These are phyloP conservation scores for Fraxinus quadrangulata DNA, from an alignment of 257 asterid genomes.

Conservation along the genomic window DNA sequence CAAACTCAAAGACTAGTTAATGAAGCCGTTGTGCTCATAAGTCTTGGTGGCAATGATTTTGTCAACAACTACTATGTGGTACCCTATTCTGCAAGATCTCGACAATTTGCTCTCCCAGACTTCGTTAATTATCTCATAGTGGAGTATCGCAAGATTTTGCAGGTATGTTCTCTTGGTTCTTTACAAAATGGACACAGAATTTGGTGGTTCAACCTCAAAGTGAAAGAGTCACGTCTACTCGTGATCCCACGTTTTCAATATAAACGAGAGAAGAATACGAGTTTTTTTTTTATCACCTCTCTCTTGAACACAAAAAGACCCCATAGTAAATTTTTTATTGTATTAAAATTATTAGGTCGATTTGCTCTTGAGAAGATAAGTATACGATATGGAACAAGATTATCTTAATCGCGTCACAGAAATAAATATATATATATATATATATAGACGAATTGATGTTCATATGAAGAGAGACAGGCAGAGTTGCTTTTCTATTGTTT, in stretches of 20 bases:
- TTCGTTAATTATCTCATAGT: slow-evolving; percentile 63
- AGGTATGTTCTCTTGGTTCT: slow-evolving; percentile 34
- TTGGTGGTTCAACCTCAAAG: background rate
- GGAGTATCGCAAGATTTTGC: slow-evolving; percentile 66
- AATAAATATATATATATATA: too few relatives aligned
- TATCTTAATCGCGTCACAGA: too few relatives aligned
- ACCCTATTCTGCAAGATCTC: slow-evolving; percentile 78
- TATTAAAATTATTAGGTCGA: background rate
- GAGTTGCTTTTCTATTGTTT: background rate
- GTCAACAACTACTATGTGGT: slow-evolving; percentile 87
- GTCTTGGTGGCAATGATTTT: slow-evolving; percentile 89
- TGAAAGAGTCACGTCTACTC: background rate
- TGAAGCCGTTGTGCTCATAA: slow-evolving; percentile 72
- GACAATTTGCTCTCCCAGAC: slow-evolving; percentile 68
- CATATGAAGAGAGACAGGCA: background rate
- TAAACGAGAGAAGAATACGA: background rate
- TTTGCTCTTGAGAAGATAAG: background rate
- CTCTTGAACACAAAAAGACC: too few relatives aligned
- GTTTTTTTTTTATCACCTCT: too few relatives aligned
- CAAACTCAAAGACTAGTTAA: slow-evolving; percentile 54
- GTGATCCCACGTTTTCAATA: too few relatives aligned
- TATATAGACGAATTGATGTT: too few relatives aligned
- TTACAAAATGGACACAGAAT: background rate
- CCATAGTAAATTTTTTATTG: too few relatives aligned
- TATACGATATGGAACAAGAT: too few relatives aligned